Conservation (phyloP, 2,329 filamentous ascomycete genomes). For the Aspergillus sp. region DNA sequence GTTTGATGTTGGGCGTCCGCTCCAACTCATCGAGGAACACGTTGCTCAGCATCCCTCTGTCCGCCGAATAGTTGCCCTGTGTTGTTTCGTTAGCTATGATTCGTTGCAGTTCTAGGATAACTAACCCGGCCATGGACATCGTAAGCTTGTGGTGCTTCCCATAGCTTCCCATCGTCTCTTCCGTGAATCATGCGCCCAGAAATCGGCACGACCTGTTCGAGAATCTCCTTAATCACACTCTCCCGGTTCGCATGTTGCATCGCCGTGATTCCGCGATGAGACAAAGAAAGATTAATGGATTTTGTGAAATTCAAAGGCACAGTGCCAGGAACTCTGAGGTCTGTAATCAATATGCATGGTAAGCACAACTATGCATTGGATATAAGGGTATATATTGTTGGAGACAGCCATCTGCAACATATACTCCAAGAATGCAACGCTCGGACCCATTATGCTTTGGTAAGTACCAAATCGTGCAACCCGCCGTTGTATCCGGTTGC, state of each 20-base stretch:
- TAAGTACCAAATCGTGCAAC: too few species aligned
- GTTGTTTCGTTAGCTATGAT: constrained; percentile 7
- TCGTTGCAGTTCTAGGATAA: constrained; percentile 10
- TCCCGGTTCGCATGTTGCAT: constrained; percentile 69
- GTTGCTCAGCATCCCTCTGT: constrained; percentile 80
- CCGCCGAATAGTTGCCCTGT: constrained; percentile 80
- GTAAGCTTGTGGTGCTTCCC: constrained; percentile 81
- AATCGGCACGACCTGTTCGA: constrained; percentile 85
- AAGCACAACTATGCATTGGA: neutral
- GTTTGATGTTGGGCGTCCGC: constrained; percentile 79
- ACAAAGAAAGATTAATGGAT: constrained; percentile 96
- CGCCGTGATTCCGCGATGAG: constrained; percentile 88
- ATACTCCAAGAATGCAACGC: too few species aligned
- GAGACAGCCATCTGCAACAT: too few species aligned
- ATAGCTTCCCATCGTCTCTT: constrained; percentile 63
- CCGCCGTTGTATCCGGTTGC: neutral
- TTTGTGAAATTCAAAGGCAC: constrained; percentile 92
- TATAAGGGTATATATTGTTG: neutral
- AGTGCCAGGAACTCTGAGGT: constrained; percentile 80
- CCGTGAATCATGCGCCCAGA: constrained; percentile 95
- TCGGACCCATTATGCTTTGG: too few species aligned
- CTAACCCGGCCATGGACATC: constrained; percentile 82
- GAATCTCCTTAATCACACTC: constrained; percentile 69
- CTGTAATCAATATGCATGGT: constrained; percentile 47
- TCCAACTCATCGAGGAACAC: constrained; percentile 81